Evolutionary conservation across 2,329 filamentous ascomycete genomes (phyloP), one percentile per base, ranked within the genome.

Genomic region (Aureobasidium namibiae): DNA sequence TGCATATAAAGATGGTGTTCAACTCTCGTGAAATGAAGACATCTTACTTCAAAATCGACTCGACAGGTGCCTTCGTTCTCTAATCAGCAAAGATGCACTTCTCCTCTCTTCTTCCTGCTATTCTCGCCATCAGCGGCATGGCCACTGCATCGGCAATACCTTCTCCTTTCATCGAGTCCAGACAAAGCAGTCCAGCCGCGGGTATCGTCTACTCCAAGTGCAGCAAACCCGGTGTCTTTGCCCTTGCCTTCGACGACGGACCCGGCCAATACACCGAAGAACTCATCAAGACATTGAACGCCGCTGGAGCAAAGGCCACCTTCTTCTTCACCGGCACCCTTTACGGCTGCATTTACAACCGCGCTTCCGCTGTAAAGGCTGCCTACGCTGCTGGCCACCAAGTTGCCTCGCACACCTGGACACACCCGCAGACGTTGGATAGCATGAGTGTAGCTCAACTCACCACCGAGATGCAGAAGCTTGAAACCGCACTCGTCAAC

Each of bases 161-260:
- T 9, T 16, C 34, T 13, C 42, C 54, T 4, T 31, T 57, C 14
- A 4, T 38, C 1, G 42, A 41, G 7, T 21, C 29, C 2, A 57
- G 39, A 38, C 54, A 49, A 21, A 44, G 36, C 33, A 44, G 54
- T 18, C 54, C 54, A 29, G 54, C 54, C 1, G 54, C 54, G 4
- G 59, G 59, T 31, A 14, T 41, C 1, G 50, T 60, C 39, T 46
- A 54, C 39, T 49, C 14, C 50, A 45, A 56, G 16, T 60, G 49
- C 42, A 48, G 39, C 33, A 31, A 56, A 13, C 59, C 59, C 14
- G 50, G 50, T 7, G 72, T 92, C 24, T 79, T 95, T n/a, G 91
- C 89, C 0, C 78, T 96, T 38, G 95, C 90, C 1, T 87, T 96
- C 67, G 91, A 96, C 75, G 91, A 96, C 73, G 88, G 85, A 29